Percentiles rank a stretch among this genome's conserved stretches.
These are phyloP conservation scores for Royoungia palumana DNA, from an alignment of 768 basidiomycete species.

Conservation along the genomic window DNA sequence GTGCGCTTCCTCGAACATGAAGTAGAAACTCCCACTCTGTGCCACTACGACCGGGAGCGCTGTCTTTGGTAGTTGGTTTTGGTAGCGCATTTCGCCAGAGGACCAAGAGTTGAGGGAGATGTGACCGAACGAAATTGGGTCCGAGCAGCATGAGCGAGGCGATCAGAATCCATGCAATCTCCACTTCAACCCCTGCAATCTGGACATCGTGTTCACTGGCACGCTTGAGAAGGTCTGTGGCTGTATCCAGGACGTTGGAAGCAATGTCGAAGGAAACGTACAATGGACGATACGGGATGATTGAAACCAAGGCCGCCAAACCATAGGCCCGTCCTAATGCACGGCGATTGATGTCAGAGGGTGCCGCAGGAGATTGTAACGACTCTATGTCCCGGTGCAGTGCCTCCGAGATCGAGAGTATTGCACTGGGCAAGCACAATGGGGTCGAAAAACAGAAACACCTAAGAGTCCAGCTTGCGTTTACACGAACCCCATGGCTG, in stretches of 20 bases:
- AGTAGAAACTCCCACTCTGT: conserved; percentile 91
- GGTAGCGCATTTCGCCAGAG: conserved; percentile 97
- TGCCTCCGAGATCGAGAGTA: conserved; percentile 73
- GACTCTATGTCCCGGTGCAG: conserved; percentile 79
- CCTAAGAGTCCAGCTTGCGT: conserved; percentile 82
- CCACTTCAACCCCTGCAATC: conserved; percentile 79
- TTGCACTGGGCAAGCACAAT: conserved; percentile 73
- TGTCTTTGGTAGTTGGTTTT: conserved; percentile 89
- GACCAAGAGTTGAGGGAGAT: conserved; percentile 90
- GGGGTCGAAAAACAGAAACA: conserved; percentile 92
- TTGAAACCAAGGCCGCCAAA: conserved; percentile 79
- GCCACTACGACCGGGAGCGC: conserved; percentile 56
- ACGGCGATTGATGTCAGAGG: conserved; percentile 66
- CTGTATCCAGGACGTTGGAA: conserved; percentile 87
- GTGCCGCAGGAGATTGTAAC: conserved; percentile 66
- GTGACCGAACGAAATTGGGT: conserved; percentile 88
- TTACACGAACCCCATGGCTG: conserved; percentile 81
- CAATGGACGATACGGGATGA: conserved; percentile 82
- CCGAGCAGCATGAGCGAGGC: conserved; percentile 89
- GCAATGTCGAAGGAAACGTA: conserved; percentile 95
- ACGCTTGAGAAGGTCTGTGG: conserved; percentile 84
- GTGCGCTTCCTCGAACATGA: conserved; percentile 84
- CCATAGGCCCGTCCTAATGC: conserved; percentile 88
- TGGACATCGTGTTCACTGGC: conserved; percentile 89
- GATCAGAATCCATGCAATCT: conserved; percentile 92